Evolutionary conservation across 495 filamentous ascomycete genomes (phyloP), one percentile per base, ranked within the genome.

Genomic region (Cryomyces antarcticus): DNA sequence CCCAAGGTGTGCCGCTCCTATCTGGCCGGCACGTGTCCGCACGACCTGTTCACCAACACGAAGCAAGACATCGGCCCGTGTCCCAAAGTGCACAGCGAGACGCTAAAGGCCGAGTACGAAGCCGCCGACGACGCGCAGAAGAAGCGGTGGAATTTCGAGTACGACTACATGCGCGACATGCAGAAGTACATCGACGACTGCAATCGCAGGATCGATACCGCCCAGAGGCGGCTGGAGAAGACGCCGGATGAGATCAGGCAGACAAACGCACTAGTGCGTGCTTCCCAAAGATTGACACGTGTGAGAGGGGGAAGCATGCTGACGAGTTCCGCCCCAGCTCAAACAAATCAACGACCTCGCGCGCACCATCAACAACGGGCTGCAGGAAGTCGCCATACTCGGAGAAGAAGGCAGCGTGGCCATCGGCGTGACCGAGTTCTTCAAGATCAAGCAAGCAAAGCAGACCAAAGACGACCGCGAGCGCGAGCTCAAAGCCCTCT

Each of bases 1-100:
- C 68, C 80, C 31, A 94, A 93, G 64, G 82, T 93, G 49, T 99
- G 89, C 66, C 83, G 85, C 42, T 93, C 85, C 44, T 95, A 86
- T 62, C 72, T 99, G 41, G 84, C 74, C 47, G 89, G 89, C 50
- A 93, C 82, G 35, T 99, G 89, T 58, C 89, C 89, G 5, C 88
- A 95, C 66, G 89, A 99, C 64, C 86, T 96, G 56, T 99, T 99
- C 73, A 96, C 87, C 47, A 99, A 99, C 65, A 99, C 89, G 35
- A 96, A 94, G 63, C 84, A 94, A 71, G 89, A 99, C 58, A 71
- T 95, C 30, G 89, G 89, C 13, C 76, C 75, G 0, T 99, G 89
- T 53, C 75, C 84, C 31, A 89, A 89, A 61, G 74, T 88, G 36
- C 89, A 99, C 62, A 81, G 73, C 44, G 87, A 93, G 58, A 72